Evolutionary conservation across 495 filamentous ascomycete genomes (phyloP).

Genomic region (Penicillium silybi): DNA sequence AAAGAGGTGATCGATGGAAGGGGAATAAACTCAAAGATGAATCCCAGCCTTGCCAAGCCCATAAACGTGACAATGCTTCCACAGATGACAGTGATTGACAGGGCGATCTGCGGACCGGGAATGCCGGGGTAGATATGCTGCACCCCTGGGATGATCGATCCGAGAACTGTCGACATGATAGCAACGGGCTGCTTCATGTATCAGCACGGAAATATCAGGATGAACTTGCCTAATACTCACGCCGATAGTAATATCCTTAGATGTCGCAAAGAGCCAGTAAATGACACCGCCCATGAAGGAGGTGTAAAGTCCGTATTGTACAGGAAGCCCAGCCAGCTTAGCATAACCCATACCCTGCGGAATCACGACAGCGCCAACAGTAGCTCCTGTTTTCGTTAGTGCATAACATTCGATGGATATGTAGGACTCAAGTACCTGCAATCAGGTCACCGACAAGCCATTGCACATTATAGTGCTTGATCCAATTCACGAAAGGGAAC

Average conservation of each 20-base stretch:
- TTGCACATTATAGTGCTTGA: constrained; percentile 74
- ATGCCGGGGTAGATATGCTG: constrained; percentile 52
- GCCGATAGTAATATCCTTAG: constrained; percentile 96
- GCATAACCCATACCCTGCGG: constrained; percentile 97
- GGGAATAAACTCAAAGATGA: constrained; percentile 91
- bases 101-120: constrained; percentile 59
- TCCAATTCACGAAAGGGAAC: constrained; percentile 84
- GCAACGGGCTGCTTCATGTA: constrained; percentile 69
- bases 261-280: constrained; percentile 97
- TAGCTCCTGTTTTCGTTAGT: constrained; percentile 30
- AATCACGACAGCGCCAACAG: constrained; percentile 88
- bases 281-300: constrained; percentile 93
- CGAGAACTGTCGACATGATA: constrained; percentile 83
- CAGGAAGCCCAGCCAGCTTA: constrained; percentile 66
- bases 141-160: constrained; percentile 65
- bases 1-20: constrained; percentile 85
- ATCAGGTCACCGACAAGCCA: constrained; percentile 86
- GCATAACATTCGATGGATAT: background rate
- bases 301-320: constrained; percentile 85
- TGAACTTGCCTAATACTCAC: constrained; percentile 45
- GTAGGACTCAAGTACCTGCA: constrained; percentile 58
- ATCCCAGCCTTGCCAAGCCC: constrained; percentile 73
- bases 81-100: constrained; percentile 69
- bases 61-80: constrained; percentile 75
- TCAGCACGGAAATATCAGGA: background rate